These are phyloP conservation scores for Xylaria longipes DNA, from an alignment of 495 filamentous ascomycete genomes.

Conservation along the genomic window DNA sequence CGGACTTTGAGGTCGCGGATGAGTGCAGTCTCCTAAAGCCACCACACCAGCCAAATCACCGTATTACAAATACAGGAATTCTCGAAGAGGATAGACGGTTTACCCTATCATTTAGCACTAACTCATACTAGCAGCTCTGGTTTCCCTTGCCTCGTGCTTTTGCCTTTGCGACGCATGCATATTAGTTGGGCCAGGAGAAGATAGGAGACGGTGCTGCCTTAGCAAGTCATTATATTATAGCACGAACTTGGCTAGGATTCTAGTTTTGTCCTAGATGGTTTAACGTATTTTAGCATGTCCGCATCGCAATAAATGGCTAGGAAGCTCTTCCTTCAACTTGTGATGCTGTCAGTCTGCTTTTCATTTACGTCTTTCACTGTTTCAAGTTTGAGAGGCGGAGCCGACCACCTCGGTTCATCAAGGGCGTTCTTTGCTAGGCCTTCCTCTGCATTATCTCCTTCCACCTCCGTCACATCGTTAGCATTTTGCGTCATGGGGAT, in stretches of 20 bases:
- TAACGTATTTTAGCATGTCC: background rate
- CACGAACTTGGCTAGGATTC: background rate
- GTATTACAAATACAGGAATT: background rate
- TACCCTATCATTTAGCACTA: background rate
- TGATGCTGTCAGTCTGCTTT: background rate
- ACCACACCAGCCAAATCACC: background rate
- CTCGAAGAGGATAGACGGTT: background rate
- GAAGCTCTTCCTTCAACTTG: background rate
- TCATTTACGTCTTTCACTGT: background rate
- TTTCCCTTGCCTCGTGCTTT: background rate
- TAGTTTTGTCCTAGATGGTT: background rate
- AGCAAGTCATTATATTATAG: background rate
- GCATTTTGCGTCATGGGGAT: background rate
- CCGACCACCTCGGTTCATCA: conserved; percentile 28
- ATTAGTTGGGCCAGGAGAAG: background rate
- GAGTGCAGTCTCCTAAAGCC: background rate
- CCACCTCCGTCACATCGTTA: conserved; percentile 31
- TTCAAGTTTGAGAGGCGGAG: conserved; percentile 21
- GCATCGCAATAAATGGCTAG: background rate
- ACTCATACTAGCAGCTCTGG: background rate
- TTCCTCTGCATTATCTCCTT: conserved; percentile 39
- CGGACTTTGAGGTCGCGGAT: background rate
- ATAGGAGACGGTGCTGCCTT: background rate
- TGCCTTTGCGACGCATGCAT: background rate
- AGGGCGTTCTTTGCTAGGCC: conserved; percentile 35